phyloP scores from a whole-genome alignment of 768 basidiomycete species.

The Leccinum obscurum region DNA sequence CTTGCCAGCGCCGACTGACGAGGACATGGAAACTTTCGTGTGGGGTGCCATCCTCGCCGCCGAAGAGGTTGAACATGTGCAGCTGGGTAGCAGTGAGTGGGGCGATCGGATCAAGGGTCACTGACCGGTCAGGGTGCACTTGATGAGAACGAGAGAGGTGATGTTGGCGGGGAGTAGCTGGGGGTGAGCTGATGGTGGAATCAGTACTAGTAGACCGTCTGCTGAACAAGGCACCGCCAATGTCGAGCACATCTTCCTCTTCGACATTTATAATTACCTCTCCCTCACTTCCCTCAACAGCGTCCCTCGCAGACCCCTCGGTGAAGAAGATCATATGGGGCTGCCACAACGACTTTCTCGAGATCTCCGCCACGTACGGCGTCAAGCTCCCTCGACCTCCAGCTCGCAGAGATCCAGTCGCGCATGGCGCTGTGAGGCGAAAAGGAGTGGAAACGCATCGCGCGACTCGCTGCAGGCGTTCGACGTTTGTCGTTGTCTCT shows the following conservation, averaged over 20 bases:
- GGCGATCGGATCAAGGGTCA: too few relatives aligned
- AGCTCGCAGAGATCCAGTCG: slow-evolving; percentile 40
- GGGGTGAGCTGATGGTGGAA: too few relatives aligned
- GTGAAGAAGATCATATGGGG: slow-evolving; percentile 44
- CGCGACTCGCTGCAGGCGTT: slow-evolving; percentile 26
- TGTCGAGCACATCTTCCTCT: slow-evolving; percentile 36
- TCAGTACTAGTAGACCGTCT: too few relatives aligned
- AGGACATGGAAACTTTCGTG: too few relatives aligned
- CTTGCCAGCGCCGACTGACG: too few relatives aligned
- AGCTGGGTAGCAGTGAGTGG: too few relatives aligned
- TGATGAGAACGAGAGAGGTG: too few relatives aligned
- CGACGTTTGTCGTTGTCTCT: slow-evolving; percentile 24
- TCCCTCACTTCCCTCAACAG: slow-evolving; percentile 16
- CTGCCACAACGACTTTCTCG: slow-evolving; percentile 41
- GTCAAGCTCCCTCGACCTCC: slow-evolving; percentile 39
- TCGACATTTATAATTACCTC: slow-evolving; percentile 28
- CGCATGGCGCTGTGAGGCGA: slow-evolving; percentile 28
- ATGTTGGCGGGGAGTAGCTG: too few relatives aligned
- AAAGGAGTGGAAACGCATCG: slow-evolving; percentile 27
- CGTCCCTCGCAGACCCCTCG: slow-evolving; percentile 15
- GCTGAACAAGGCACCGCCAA: slow-evolving; percentile 21
- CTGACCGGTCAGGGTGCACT: too few relatives aligned
- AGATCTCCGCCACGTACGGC: slow-evolving; percentile 32
- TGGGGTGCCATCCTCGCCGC: too few relatives aligned
- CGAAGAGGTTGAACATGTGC: too few relatives aligned